phyloP scores from a whole-genome alignment of 2,329 filamentous ascomycete species.

The Calycina herbarum region DNA sequence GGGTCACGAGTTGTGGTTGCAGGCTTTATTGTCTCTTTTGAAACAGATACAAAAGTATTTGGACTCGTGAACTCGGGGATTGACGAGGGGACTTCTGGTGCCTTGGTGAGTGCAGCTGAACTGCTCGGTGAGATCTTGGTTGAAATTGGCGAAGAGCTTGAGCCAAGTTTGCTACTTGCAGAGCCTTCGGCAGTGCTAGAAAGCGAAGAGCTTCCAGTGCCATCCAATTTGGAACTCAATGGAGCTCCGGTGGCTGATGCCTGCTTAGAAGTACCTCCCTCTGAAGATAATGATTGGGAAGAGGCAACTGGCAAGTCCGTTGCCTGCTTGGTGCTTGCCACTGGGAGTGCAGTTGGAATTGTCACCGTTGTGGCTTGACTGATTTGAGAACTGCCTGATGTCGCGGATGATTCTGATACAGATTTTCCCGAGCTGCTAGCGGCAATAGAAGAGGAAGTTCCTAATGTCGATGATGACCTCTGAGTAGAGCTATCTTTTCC shows the following conservation, averaged over 20 bases:
- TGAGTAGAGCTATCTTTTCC: background rate
- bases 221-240: background rate
- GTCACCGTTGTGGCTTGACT: background rate
- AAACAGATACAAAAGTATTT: slow-evolving; percentile 9
- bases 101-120: background rate
- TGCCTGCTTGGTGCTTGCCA: background rate
- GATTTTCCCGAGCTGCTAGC: no score
- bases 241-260: background rate
- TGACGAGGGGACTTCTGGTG: background rate
- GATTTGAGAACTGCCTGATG: background rate
- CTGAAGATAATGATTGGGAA: no score
- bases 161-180: background rate
- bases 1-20: background rate
- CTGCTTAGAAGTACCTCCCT: background rate
- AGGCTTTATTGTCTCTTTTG: background rate
- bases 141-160: background rate
- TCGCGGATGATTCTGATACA: no score
- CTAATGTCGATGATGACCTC: no score
- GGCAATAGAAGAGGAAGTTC: no score
- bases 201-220: background rate
- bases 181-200: background rate
- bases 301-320: no score
- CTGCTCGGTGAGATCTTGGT: background rate
- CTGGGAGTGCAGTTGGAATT: background rate
- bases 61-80: slow-evolving; percentile 13